Percentiles rank a stretch among this genome's conserved stretches.
Evolutionary conservation across 2,329 filamentous ascomycete genomes (phyloP).

Genomic region (Diaporthe vaccinii): DNA sequence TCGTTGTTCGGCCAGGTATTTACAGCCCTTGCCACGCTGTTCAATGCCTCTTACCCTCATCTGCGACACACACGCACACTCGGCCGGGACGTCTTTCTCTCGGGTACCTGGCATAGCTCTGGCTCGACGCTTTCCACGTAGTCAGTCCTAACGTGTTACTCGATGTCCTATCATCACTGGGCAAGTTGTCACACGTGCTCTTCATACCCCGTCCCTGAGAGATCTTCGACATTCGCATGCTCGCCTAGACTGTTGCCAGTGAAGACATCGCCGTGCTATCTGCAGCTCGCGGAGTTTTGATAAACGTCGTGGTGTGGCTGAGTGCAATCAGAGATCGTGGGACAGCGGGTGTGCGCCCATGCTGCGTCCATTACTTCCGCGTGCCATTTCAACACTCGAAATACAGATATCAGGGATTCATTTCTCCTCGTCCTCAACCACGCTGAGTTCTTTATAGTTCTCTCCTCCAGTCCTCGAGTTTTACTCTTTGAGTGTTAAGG

Average conservation of each 20-base stretch:
- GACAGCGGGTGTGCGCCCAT: background rate
- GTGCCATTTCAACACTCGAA: too few species aligned
- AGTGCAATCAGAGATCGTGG: background rate
- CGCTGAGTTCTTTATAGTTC: background rate
- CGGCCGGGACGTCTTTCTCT: background rate
- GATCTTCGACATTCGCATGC: background rate
- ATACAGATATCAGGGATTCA: background rate
- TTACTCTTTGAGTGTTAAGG: background rate
- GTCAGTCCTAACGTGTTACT: background rate
- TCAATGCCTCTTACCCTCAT: background rate
- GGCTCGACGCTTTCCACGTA: background rate
- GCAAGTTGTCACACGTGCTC: background rate
- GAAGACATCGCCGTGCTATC: background rate
- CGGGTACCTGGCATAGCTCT: background rate
- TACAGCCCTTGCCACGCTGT: background rate
- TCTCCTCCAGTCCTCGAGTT: too few species aligned
- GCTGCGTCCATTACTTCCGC: too few species aligned
- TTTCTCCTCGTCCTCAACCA: background rate
- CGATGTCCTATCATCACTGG: too few species aligned
- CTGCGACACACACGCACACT: background rate
- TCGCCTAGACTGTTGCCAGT: too few species aligned
- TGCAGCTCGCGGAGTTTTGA: background rate
- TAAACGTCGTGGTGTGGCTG: background rate
- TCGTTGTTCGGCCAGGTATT: background rate
- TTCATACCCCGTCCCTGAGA: background rate